phyloP scores from a whole-genome alignment of 441 rosid genomes.

The Melastoma candidum region DNA sequence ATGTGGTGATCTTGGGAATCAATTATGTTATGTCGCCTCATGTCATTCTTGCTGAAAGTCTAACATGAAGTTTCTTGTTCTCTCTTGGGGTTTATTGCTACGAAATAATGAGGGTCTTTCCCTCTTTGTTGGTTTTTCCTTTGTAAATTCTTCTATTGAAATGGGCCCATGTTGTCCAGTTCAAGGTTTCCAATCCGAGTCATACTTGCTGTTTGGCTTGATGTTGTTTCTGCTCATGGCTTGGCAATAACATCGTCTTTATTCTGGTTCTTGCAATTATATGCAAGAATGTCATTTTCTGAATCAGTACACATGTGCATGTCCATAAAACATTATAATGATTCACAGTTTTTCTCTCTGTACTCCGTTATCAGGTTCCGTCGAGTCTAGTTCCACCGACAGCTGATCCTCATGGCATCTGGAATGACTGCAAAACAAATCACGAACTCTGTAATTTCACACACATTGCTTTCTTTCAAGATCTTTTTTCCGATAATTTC shows the following conservation, averaged over 20 bases:
- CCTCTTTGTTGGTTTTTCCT: no score
- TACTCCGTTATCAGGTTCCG: conserved; percentile 4
- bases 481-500: not conserved
- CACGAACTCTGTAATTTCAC: conserved; percentile 12
- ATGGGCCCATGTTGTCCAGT: no score
- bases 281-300: not conserved
- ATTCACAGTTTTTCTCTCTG: not conserved
- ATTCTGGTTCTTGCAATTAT: not conserved
- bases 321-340: not conserved
- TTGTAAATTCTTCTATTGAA: no score
- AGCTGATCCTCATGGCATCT: conserved; percentile 17
- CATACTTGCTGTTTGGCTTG: no score
- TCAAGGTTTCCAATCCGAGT: no score
- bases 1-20: no score
- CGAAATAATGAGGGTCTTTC: no score
- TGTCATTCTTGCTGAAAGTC: no score
- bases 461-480: conserved; percentile 14
- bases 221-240: not conserved
- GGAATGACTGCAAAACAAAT: conserved; percentile 13
- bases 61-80: no score
- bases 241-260: conserved; percentile 10
- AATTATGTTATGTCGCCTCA: no score
- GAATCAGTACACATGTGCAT: not conserved
- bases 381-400: conserved; percentile 11
- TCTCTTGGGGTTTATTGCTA: no score